A percentile compares a stretch with the other conserved stretches of the same genome.
Evolutionary conservation across 176 grass and related monocot genomes (phyloP).

Genomic region (Rhynchospora pubera): DNA sequence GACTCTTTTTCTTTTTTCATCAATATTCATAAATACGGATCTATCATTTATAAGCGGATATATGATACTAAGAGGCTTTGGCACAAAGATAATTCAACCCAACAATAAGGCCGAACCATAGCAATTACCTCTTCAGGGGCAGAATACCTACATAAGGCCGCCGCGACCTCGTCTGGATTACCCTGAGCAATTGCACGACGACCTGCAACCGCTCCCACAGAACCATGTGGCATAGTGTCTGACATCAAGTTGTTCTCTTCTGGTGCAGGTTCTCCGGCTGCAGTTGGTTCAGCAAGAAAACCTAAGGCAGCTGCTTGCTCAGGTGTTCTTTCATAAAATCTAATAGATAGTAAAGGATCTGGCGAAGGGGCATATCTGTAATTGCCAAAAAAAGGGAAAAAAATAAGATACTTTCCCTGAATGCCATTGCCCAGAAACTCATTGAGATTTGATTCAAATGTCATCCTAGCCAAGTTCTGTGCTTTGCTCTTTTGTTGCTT

Average conservation of each 20-base stretch:
- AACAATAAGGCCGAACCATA: not conserved
- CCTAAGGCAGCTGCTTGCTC: slow-evolving; percentile 74
- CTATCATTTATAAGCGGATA: not conserved
- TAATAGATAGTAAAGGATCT: slow-evolving; percentile 70
- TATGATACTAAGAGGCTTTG: not conserved
- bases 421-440: no score
- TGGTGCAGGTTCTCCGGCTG: slow-evolving; percentile 28
- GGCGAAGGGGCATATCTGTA: slow-evolving; percentile 55
- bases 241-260: slow-evolving; percentile 27
- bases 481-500: not conserved
- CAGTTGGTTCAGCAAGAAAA: slow-evolving; percentile 68
- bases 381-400: not conserved
- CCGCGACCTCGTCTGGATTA: slow-evolving; percentile 77
- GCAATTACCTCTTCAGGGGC: slow-evolving; percentile 78
- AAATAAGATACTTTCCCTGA: no score
- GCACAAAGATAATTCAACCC: not conserved
- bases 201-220: slow-evolving; percentile 77
- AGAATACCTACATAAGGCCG: slow-evolving; percentile 69
- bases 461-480: not conserved
- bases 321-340: slow-evolving; percentile 70
- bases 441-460: not conserved
- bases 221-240: slow-evolving; percentile 48
- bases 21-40: not conserved
- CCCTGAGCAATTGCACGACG: slow-evolving; percentile 85
- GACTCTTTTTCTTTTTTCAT: not conserved